phyloP scores from a whole-genome alignment of 2,329 filamentous ascomycete genomes.

The Aspergillus fumigatiaffinis region DNA sequence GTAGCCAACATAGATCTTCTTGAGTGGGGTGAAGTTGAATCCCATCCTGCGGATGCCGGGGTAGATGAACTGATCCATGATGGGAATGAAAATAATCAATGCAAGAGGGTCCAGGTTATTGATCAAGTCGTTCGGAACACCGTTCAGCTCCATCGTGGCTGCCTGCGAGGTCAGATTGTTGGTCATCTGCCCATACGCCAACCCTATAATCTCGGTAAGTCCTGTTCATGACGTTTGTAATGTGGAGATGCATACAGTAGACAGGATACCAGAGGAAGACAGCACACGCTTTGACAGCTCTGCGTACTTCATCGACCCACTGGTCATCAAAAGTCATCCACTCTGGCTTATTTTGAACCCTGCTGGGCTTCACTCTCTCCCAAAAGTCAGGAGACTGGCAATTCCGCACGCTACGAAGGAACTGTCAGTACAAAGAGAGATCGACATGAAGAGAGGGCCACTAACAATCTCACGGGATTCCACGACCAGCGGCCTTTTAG shows the following conservation, averaged over 20 bases:
- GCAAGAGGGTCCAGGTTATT: constrained; percentile 52
- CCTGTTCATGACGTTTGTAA: constrained; percentile 11
- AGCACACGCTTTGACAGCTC: constrained; percentile 63
- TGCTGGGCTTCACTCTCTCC: constrained; percentile 21
- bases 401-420: constrained; percentile 12
- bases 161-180: constrained; percentile 55
- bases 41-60: constrained; percentile 44
- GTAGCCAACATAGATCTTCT: constrained; percentile 51
- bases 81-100: constrained; percentile 52
- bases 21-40: constrained; percentile 51
- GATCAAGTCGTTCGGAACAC: constrained; percentile 53
- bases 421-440: constrained; percentile 2
- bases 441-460: not conserved
- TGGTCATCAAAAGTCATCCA: constrained; percentile 73
- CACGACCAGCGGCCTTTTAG: constrained; percentile 60
- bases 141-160: constrained; percentile 49
- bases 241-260: constrained; percentile 32
- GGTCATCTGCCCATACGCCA: constrained; percentile 52
- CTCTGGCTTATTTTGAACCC: constrained; percentile 12
- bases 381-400: constrained; percentile 18
- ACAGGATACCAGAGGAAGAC: constrained; percentile 59
- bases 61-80: constrained; percentile 51
- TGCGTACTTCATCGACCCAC: constrained; percentile 73
- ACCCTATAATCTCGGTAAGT: constrained; percentile 24
- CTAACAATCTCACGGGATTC: constrained; percentile 49